A percentile compares a stretch with the other conserved stretches of the same genome.
Evolutionary conservation across 106 monocot species (phyloP).

Genomic region (Acanthochlamys bracteata): DNA sequence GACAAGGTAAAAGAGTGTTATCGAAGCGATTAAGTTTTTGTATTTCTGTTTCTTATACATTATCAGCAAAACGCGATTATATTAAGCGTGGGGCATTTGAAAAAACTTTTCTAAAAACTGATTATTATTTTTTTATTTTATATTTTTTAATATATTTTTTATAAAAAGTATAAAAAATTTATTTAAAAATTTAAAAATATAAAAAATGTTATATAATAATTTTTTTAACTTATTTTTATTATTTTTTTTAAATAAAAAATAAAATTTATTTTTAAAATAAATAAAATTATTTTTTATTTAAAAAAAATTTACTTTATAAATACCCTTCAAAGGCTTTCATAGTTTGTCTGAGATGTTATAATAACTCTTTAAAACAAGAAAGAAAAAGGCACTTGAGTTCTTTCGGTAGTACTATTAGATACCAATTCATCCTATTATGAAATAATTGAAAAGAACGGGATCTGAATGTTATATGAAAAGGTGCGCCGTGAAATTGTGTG

Average conservation of each 20-base stretch:
- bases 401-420: no score
- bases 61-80: background rate
- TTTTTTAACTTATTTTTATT: background rate
- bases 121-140: background rate
- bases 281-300: background rate
- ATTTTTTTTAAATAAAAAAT: background rate
- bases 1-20: no score
- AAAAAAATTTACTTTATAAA: background rate
- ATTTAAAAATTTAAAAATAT: background rate
- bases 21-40: no score
- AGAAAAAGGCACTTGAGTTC: no score
- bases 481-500: no score
- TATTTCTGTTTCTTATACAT: background rate
- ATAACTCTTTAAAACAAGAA: no score
- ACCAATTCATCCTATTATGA: no score
- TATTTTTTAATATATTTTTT: conserved; percentile 1
- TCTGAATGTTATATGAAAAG: no score
- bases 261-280: background rate
- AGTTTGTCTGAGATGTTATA: no score
- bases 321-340: no score
- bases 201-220: background rate
- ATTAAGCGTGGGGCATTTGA: background rate
- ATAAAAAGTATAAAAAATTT: background rate
- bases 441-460: no score
- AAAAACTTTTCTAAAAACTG: background rate